phyloP scores from a whole-genome alignment of 2,329 filamentous ascomycete species.

The Fusarium mangiferae region DNA sequence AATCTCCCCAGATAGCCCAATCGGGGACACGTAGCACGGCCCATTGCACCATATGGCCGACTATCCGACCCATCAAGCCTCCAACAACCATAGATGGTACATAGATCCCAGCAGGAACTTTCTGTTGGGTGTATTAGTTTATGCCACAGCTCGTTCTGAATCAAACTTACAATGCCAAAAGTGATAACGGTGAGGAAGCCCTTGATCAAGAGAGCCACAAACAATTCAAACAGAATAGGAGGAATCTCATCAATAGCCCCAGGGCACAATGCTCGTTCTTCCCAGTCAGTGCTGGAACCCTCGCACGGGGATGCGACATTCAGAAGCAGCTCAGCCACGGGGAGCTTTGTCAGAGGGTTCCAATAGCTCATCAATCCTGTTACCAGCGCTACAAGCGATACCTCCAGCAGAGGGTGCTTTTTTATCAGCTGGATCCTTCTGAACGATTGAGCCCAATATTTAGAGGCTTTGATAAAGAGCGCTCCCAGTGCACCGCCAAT shows the following conservation, averaged over 20 bases:
- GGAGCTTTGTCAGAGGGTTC: constrained; percentile 89
- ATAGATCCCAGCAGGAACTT: constrained; percentile 96
- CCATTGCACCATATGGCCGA: constrained; percentile 88
- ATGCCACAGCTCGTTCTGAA: not conserved
- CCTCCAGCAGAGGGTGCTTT: constrained; percentile 84
- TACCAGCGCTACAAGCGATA: constrained; percentile 84
- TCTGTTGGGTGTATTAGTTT: constrained; percentile 57
- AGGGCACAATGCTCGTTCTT: constrained; percentile 81
- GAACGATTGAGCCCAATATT: constrained; percentile 89
- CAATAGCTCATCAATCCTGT: constrained; percentile 91
- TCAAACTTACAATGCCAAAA: constrained; percentile 78
- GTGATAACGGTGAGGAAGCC: constrained; percentile 88
- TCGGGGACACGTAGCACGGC: constrained; percentile 78
- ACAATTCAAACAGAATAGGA: constrained; percentile 75
- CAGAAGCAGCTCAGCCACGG: constrained; percentile 89
- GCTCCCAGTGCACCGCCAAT: constrained; percentile 87
- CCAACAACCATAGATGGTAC: constrained; percentile 99
- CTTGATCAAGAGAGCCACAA: constrained; percentile 88
- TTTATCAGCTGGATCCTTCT: constrained; percentile 84
- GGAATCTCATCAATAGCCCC: constrained; percentile 79
- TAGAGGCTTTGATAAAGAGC: constrained; percentile 95
- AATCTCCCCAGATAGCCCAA: constrained; percentile 78
- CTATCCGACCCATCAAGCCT: constrained; percentile 86
- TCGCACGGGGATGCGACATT: constrained; percentile 92
- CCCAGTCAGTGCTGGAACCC: constrained; percentile 69